These are phyloP conservation scores for Pisolithus microcarpus DNA, from an alignment of 768 basidiomycete genomes.

Conservation along the genomic window DNA sequence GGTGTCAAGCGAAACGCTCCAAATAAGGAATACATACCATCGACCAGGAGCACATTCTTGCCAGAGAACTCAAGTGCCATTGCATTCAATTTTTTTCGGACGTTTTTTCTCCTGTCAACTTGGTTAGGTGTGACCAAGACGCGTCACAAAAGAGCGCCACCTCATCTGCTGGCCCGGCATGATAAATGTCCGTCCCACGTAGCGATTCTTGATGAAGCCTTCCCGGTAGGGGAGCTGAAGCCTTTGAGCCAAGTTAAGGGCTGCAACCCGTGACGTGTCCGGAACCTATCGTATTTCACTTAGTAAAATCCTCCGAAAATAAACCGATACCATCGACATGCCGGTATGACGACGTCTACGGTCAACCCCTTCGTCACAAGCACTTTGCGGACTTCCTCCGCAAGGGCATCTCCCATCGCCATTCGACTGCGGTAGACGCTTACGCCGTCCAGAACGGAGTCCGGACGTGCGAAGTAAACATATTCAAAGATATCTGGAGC, in stretches of 20 bases:
- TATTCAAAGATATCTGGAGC: slow-evolving; percentile 99
- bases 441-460: slow-evolving; percentile 95
- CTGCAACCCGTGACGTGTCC: slow-evolving; percentile 94
- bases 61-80: slow-evolving; percentile 94
- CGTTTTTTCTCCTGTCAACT: slow-evolving; percentile 75
- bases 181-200: slow-evolving; percentile 97
- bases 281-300: slow-evolving; percentile 55
- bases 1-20: background rate
- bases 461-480: slow-evolving; percentile 97
- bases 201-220: slow-evolving; percentile 98
- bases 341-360: slow-evolving; percentile 96
- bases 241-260: slow-evolving; percentile 89
- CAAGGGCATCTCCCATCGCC: slow-evolving; percentile 98
- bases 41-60: slow-evolving; percentile 92
- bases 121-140: background rate
- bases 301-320: slow-evolving; percentile 1
- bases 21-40: slow-evolving; percentile 49
- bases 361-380: slow-evolving; percentile 58
- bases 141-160: slow-evolving; percentile 27
- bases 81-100: slow-evolving; percentile 90
- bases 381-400: slow-evolving; percentile 75
- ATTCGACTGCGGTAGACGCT: slow-evolving; percentile 96
- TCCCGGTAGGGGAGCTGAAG: slow-evolving; percentile 89
- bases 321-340: slow-evolving; percentile 25
- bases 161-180: slow-evolving; percentile 99